A percentile compares a stretch with the other conserved stretches of the same genome.
Evolutionary conservation across 352 stramenopile species (phyloP).

Genomic region (Globisporangium emineosum): DNA sequence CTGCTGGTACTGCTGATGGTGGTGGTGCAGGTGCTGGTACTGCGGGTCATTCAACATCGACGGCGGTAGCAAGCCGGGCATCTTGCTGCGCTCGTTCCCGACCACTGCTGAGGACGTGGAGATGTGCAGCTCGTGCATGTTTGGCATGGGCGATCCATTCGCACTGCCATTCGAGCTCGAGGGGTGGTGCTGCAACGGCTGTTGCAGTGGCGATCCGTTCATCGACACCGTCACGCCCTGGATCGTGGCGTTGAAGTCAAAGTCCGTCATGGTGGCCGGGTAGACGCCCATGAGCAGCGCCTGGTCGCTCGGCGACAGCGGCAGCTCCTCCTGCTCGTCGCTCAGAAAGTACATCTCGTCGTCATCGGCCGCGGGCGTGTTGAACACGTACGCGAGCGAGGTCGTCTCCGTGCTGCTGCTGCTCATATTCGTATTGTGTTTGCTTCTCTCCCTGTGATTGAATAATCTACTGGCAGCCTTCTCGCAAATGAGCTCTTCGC

Average conservation of each 20-base stretch:
- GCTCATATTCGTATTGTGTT: slow-evolving; percentile 1
- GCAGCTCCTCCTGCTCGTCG: slow-evolving; percentile 25
- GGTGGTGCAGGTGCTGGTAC: slow-evolving; percentile 24
- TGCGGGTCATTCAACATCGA: slow-evolving; percentile 24
- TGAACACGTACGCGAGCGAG: slow-evolving; percentile 52
- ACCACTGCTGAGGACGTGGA: slow-evolving; percentile 7
- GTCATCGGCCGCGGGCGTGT: slow-evolving; percentile 27
- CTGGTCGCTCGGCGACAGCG: slow-evolving; percentile 45
- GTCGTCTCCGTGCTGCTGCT: slow-evolving; percentile 13
- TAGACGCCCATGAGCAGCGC: slow-evolving; percentile 60
- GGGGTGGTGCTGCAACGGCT: slow-evolving; percentile 5
- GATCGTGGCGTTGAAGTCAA: slow-evolving; percentile 62
- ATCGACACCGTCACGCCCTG: slow-evolving; percentile 23
- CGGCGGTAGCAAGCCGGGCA: slow-evolving; percentile 26
- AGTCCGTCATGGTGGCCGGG: slow-evolving; percentile 49
- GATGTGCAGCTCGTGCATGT: slow-evolving; percentile 19
- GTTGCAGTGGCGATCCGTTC: slow-evolving; percentile 6
- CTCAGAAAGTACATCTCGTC: slow-evolving; percentile 65
- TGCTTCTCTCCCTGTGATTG: background rate
- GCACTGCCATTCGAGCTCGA: background rate
- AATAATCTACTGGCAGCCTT: background rate
- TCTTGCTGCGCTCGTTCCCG: slow-evolving; percentile 25
- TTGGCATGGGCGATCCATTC: slow-evolving; percentile 11
- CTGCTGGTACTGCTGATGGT: slow-evolving; percentile 25
- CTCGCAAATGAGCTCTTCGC: background rate